Percentiles rank a stretch among this genome's conserved stretches.
Conservation (phyloP, 805 yeast genomes). For the Candida vartiovaarae region DNA sequence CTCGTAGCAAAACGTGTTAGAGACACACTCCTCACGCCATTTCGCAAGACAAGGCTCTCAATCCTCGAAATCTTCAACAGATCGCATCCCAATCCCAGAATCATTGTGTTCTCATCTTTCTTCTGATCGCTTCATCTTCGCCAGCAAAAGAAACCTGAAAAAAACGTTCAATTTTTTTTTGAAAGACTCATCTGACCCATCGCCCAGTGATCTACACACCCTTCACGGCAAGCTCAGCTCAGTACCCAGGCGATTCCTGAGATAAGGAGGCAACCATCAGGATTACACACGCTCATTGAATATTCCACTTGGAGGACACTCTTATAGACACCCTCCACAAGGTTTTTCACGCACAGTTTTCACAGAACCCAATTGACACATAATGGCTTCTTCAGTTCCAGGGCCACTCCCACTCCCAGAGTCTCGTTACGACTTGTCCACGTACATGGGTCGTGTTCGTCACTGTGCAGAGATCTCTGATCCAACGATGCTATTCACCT, state of each 20-base stretch:
- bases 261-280: too few relatives aligned
- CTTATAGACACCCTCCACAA: background rate
- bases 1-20: constrained; percentile 36
- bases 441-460: constrained; percentile 91
- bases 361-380: background rate
- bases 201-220: too few relatives aligned
- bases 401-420: constrained; percentile 77
- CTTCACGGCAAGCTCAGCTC: too few relatives aligned
- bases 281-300: too few relatives aligned
- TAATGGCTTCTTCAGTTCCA: constrained; percentile 83
- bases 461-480: constrained; percentile 93
- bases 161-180: too few relatives aligned
- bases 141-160: too few relatives aligned
- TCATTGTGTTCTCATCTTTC: background rate
- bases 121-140: too few relatives aligned
- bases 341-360: background rate
- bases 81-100: constrained; percentile 30
- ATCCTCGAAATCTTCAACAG: constrained; percentile 43
- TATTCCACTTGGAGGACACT: background rate
- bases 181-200: too few relatives aligned
- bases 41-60: constrained; percentile 29
- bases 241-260: too few relatives aligned
- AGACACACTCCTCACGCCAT: constrained; percentile 23
- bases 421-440: constrained; percentile 69
- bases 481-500: constrained; percentile 80